A percentile compares a stretch with the other conserved stretches of the same genome.
Evolutionary conservation across 345 rosid species (phyloP).

Genomic region (Turnera subulata): DNA sequence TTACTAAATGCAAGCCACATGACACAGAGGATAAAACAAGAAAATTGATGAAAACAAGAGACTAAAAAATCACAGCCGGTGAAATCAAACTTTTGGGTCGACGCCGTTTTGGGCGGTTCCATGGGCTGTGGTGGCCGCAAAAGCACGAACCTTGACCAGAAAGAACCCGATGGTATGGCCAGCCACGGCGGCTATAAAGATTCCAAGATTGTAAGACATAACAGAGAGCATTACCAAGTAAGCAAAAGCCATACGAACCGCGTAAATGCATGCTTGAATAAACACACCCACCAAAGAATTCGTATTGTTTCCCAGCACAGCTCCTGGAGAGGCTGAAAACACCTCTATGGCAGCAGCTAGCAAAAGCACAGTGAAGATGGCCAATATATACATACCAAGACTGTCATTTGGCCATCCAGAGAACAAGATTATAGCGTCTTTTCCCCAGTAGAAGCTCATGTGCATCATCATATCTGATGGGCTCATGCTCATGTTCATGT

Average conservation of each 20-base stretch:
- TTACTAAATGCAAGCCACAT: neutral
- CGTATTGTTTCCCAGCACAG: neutral
- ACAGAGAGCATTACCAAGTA: conserved; percentile 49
- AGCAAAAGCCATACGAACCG: conserved; percentile 27
- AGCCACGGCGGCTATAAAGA: conserved; percentile 35
- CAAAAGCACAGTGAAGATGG: conserved; percentile 9
- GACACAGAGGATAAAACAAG: neutral
- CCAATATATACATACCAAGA: conserved; percentile 28
- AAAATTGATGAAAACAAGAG: neutral
- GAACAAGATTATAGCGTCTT: conserved; percentile 33
- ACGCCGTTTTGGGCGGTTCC: neutral
- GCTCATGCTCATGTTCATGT: too few species aligned
- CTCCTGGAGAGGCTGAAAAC: neutral
- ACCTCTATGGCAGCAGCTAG: conserved; percentile 14
- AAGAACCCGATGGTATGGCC: conserved; percentile 38
- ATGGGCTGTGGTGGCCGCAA: conserved; percentile 8
- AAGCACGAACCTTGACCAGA: conserved; percentile 27
- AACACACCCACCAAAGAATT: conserved; percentile 4
- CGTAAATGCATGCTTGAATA: conserved; percentile 17
- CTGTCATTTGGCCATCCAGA: conserved; percentile 36
- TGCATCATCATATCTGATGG: conserved; percentile 24
- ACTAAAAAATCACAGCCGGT: too few species aligned
- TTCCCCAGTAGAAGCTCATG: conserved; percentile 43
- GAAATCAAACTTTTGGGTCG: conserved; percentile 16
- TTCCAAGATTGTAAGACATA: conserved; percentile 44